These are phyloP conservation scores for Oldenlandia corymbosa DNA, from an alignment of 257 asterid genomes.

Conservation along the genomic window DNA sequence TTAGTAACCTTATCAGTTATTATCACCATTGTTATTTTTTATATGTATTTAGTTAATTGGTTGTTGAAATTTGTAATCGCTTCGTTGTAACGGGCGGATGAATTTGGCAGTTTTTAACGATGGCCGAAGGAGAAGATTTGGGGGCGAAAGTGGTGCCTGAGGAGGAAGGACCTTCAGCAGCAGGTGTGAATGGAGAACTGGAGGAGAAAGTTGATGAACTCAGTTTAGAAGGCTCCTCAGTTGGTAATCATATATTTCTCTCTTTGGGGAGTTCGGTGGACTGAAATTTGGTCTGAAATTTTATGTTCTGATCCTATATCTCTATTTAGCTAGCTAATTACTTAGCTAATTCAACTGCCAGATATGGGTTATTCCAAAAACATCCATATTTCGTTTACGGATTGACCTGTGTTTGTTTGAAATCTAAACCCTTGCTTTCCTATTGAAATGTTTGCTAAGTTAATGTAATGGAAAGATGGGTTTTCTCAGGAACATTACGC, in stretches of 20 bases:
- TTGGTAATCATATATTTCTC: constrained; percentile 28
- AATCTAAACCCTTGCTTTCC: neutral
- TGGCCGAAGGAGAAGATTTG: constrained; percentile 10
- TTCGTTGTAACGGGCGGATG: neutral
- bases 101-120: neutral
- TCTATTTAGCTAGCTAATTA: too few species aligned
- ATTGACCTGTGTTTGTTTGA: too few species aligned
- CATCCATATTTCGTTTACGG: too few species aligned
- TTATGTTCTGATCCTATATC: too few species aligned
- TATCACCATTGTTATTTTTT: too few species aligned
- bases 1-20: too few species aligned
- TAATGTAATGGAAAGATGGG: neutral
- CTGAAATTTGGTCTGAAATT: neutral
- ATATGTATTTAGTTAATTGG: too few species aligned
- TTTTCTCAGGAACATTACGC: neutral
- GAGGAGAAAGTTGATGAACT: constrained; percentile 52
- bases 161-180: constrained; percentile 40
- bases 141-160: constrained; percentile 14
- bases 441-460: neutral
- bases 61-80: neutral
- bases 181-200: constrained; percentile 42
- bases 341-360: too few species aligned
- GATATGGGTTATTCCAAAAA: too few species aligned
- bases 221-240: constrained; percentile 47
- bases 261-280: too few species aligned